A percentile compares a stretch with the other conserved stretches of the same genome.
phyloP scores from a whole-genome alignment of 176 grass and related monocot genomes.

The Carex parvula region DNA sequence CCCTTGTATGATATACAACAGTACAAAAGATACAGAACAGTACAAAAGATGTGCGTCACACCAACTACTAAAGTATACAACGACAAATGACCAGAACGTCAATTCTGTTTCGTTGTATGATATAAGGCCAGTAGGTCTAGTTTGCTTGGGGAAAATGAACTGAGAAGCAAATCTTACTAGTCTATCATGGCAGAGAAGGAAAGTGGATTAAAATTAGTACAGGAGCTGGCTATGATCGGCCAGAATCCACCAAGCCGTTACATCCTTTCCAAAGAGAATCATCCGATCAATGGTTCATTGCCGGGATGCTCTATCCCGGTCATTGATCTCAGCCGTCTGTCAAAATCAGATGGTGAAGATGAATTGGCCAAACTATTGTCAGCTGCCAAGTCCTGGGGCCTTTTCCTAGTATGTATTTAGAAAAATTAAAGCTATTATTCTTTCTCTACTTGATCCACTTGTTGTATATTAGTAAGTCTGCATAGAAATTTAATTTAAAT shows the following conservation, averaged over 20 bases:
- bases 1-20: no score
- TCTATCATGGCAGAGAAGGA: neutral
- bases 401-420: slow-evolving; percentile 42
- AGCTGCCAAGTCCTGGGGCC: slow-evolving; percentile 42
- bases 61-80: neutral
- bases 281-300: neutral
- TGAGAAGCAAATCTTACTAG: neutral
- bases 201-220: neutral
- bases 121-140: neutral
- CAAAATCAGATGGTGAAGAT: neutral
- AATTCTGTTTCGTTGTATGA: neutral
- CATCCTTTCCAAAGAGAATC: slow-evolving; percentile 1
- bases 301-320: slow-evolving; percentile 15
- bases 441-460: neutral
- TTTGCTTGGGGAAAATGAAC: neutral
- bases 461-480: no score
- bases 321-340: slow-evolving; percentile 42
- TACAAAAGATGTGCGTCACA: neutral
- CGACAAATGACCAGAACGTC: neutral
- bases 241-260: slow-evolving; percentile 28
- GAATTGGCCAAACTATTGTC: slow-evolving; percentile 41
- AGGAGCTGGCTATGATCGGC: slow-evolving; percentile 28
- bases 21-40: no score
- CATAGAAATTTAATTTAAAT: no score
- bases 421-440: neutral